Evolutionary conservation across 2,329 filamentous ascomycete species (phyloP), one percentile per base, ranked within the genome.

Genomic region (Stylonectria norvegica): DNA sequence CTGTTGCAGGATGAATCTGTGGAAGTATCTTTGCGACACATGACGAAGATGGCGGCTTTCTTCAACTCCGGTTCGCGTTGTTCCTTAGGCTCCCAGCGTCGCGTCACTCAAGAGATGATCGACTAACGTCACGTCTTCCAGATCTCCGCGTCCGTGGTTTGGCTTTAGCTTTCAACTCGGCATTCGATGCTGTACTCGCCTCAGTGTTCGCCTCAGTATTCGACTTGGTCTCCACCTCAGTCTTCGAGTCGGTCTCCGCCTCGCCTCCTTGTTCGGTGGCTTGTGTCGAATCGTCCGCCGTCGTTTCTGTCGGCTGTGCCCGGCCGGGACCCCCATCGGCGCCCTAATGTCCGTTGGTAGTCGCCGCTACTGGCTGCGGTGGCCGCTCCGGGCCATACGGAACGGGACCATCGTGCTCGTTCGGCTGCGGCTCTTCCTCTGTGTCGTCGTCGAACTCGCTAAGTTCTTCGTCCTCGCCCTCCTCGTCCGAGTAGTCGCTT

Each of bases 391-490:
- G 71, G 9, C 71, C 71, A 45, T 68, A 74, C 5, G 69, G 60
- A 34, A 72, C 64, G 7, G 65, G 67, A 28, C 62, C 58, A 31
- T 46, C 57, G 34, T 61, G 59, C 33, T 64, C 58, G 40, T 56
- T 50, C 42, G 64, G 46, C 42, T 67, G 69, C 32, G 61, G 51
- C 48, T 76, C 73, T 48, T 76, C 74, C 52, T 77, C 75, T 17
- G 70, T 76, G 40, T 76, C 75, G 50, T 84, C 79, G 55, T 85
- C 80, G 55, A 82, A 78, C 53, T 85, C 80, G 49, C 80, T 80
- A 40, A 75, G 75, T 39, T 79, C 78, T 6, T 73, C 79, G 35
- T 80, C 78, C 36, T 78, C 74, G 34, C 81, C 79, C 19, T 81
- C 76, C 20, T 78, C 71, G n/a, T 75, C 75, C n/a, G 75, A 76